Percentiles rank a stretch among this genome's conserved stretches.
Conservation (phyloP, 1,284 basidiomycete genomes). For the Cryptococcus amylolentus region DNA sequence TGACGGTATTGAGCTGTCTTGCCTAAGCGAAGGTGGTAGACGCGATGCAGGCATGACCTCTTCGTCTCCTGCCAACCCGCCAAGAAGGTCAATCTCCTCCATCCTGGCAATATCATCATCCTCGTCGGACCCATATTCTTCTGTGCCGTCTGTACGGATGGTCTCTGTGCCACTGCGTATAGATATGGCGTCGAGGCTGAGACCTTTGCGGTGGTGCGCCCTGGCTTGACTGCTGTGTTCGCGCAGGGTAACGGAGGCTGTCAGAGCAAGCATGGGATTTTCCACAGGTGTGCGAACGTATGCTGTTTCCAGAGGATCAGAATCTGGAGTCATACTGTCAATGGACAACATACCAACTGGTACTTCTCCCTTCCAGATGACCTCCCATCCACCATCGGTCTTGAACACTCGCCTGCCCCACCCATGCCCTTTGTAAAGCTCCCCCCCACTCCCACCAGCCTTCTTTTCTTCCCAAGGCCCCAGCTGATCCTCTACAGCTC, state of each 20-base stretch:
- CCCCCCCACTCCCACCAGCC: constrained; percentile 25
- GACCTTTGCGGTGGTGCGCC: constrained; percentile 15
- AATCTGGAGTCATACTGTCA: neutral
- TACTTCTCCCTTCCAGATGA: constrained; percentile 67
- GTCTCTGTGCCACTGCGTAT: constrained; percentile 20
- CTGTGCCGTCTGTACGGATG: constrained; percentile 20
- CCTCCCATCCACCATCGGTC: constrained; percentile 66
- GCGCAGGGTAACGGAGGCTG: constrained; percentile 71
- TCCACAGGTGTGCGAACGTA: constrained; percentile 67
- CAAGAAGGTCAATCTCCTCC: constrained; percentile 75
- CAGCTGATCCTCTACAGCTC: constrained; percentile 24
- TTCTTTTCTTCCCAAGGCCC: constrained; percentile 13
- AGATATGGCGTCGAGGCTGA: constrained; percentile 23
- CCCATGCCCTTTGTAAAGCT: neutral
- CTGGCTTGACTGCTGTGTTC: constrained; percentile 56
- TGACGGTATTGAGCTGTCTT: constrained; percentile 26
- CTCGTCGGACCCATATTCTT: constrained; percentile 19
- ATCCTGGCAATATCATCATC: constrained; percentile 53
- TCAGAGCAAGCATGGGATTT: constrained; percentile 74
- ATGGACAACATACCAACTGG: constrained; percentile 64
- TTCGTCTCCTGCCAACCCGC: constrained; percentile 53
- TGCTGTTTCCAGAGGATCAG: constrained; percentile 47
- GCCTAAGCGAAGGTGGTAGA: constrained; percentile 31
- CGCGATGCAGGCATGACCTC: constrained; percentile 33
- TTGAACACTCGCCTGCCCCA: constrained; percentile 61